A percentile compares a stretch with the other conserved stretches of the same genome.
phyloP scores from a whole-genome alignment of 1,284 basidiomycete genomes.

The Xerocomus minutiporus region DNA sequence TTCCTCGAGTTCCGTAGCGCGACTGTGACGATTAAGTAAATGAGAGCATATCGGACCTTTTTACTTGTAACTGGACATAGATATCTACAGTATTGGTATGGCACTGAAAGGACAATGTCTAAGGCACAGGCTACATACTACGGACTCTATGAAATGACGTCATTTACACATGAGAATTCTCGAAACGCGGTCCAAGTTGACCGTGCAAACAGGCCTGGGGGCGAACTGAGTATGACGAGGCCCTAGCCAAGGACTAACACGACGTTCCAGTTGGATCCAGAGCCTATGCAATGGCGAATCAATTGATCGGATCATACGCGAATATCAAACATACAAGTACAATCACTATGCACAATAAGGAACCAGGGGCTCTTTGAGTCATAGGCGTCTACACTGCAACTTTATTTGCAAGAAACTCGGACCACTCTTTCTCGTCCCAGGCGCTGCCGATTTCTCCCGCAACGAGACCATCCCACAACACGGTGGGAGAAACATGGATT shows the following conservation, averaged over 20 bases:
- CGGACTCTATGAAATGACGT: no score
- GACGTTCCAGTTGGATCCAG: no score
- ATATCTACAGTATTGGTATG: no score
- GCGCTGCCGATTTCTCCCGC: slow-evolving; percentile 76
- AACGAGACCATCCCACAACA: slow-evolving; percentile 81
- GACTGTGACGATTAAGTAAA: slow-evolving; percentile 9
- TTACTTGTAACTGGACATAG: not conserved
- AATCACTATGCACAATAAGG: no score
- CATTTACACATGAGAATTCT: no score
- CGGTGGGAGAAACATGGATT: slow-evolving; percentile 89
- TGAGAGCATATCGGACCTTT: not conserved
- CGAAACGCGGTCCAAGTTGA: no score
- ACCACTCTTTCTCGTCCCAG: slow-evolving; percentile 85
- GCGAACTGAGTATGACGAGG: not conserved
- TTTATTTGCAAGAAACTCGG: slow-evolving; percentile 70
- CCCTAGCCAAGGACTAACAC: not conserved
- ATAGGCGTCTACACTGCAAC: slow-evolving; percentile 44
- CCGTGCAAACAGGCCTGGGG: no score
- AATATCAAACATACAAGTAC: not conserved
- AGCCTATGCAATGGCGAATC: not conserved
- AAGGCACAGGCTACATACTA: no score
- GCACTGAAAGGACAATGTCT: no score
- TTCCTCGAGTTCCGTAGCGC: slow-evolving; percentile 29
- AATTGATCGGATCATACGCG: not conserved
- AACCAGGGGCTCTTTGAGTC: not conserved